Percentiles rank a stretch among this genome's conserved stretches.
These are phyloP conservation scores for Pseudogymnoascus sp. DNA, from an alignment of 2,329 filamentous ascomycete genomes.

Conservation along the genomic window DNA sequence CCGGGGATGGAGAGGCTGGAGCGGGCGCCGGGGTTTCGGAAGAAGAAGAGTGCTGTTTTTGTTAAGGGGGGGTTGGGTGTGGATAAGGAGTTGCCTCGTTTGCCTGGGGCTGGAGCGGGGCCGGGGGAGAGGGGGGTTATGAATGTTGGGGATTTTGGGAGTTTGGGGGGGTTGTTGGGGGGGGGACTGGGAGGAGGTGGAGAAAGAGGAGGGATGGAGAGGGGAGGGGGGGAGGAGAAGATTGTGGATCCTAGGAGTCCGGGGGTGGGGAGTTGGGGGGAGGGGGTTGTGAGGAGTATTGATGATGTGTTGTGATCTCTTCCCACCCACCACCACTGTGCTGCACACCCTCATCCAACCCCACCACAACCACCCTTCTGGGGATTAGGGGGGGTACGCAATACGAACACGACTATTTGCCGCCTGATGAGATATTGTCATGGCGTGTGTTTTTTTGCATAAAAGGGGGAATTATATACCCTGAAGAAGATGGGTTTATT, in stretches of 20 bases:
- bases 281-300: not conserved
- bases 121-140: too few species aligned
- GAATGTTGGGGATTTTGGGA: not conserved
- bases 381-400: too few species aligned
- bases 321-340: too few species aligned
- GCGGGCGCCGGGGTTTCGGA: not conserved
- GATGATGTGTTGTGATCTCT: too few species aligned
- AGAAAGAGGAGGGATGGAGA: not conserved
- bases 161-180: not conserved
- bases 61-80: not conserved
- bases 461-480: too few species aligned
- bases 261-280: not conserved
- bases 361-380: too few species aligned
- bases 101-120: too few species aligned
- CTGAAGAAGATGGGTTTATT: too few species aligned
- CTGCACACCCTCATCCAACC: too few species aligned
- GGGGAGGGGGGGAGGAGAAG: not conserved
- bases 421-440: too few species aligned
- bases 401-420: too few species aligned
- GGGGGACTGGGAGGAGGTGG: not conserved
- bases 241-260: not conserved
- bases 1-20: slow-evolving; percentile 21
- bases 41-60: not conserved
- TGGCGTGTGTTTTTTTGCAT: too few species aligned
- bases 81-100: not conserved